Conservation (phyloP, 2,329 filamentous ascomycete species). For the Botrytis tulipae region DNA sequence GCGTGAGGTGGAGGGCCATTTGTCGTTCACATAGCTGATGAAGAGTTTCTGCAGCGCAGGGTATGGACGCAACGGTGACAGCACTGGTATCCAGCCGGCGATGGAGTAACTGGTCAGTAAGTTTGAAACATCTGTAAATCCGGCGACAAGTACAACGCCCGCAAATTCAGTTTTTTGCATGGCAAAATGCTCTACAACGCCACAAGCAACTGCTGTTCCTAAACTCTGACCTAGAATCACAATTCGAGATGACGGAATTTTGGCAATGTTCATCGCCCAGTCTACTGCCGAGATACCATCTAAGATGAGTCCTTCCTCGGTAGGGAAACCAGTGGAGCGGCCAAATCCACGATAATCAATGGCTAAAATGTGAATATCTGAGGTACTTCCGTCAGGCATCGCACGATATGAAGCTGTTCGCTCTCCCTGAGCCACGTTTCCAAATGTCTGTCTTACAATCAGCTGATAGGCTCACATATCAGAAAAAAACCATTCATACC, state of each 20-base stretch:
- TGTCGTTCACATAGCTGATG: constrained; percentile 67
- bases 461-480: constrained; percentile 23
- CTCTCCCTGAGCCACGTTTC: constrained; percentile 75
- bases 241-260: constrained; percentile 68
- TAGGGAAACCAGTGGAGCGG: constrained; percentile 73
- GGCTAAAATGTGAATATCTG: constrained; percentile 74
- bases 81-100: constrained; percentile 72
- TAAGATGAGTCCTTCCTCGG: constrained; percentile 75
- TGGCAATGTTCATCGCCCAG: constrained; percentile 64
- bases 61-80: constrained; percentile 70
- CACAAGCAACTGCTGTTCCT: constrained; percentile 79
- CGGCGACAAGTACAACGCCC: constrained; percentile 74
- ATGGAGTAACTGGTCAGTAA: constrained; percentile 75
- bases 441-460: constrained; percentile 66
- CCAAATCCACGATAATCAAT: constrained; percentile 92
- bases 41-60: constrained; percentile 63
- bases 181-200: constrained; percentile 69
- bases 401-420: constrained; percentile 76
- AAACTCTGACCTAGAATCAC: constrained; percentile 83
- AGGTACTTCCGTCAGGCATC: constrained; percentile 67
- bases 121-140: constrained; percentile 71
- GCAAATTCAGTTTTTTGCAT: constrained; percentile 65
- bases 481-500: constrained; percentile 44
- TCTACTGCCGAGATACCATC: constrained; percentile 74
- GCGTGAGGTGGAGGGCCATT: constrained; percentile 72